Conservation (phyloP, 495 filamentous ascomycete genomes). For the Parathielavia appendiculata region DNA sequence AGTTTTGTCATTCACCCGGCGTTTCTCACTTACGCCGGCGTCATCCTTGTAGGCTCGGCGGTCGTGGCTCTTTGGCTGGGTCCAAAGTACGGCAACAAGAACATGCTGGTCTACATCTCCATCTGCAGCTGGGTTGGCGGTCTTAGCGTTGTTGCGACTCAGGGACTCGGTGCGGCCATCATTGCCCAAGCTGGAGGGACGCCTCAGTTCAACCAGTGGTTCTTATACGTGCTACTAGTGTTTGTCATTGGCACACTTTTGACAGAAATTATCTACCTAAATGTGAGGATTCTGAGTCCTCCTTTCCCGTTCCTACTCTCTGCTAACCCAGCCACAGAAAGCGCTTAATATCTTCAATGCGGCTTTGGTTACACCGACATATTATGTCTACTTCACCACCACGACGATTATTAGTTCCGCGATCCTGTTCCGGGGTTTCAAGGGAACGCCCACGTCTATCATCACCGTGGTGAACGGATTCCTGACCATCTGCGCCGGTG, state of each 20-base stretch:
- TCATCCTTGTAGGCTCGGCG: constrained; percentile 67
- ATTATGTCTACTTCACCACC: constrained; percentile 97
- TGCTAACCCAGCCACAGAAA: constrained; percentile 63
- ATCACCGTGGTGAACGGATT: constrained; percentile 90
- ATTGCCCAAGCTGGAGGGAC: constrained; percentile 74
- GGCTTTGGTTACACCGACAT: constrained; percentile 93
- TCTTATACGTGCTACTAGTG: constrained; percentile 83
- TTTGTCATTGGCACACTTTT: constrained; percentile 84
- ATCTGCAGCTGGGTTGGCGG: constrained; percentile 95
- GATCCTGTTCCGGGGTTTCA: constrained; percentile 90
- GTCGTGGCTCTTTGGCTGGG: constrained; percentile 78
- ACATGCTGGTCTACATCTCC: constrained; percentile 94
- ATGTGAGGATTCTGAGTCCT: constrained; percentile 56
- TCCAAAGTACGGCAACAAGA: constrained; percentile 89
- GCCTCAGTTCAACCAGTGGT: constrained; percentile 95
- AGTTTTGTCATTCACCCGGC: constrained; percentile 80
- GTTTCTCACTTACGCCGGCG: constrained; percentile 78
- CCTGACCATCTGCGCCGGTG: constrained; percentile 87
- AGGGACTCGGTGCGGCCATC: constrained; percentile 89
- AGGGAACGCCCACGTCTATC: constrained; percentile 74
- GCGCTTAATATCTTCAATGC: constrained; percentile 96
- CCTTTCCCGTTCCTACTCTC: neutral
- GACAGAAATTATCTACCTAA: constrained; percentile 91
- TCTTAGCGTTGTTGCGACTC: constrained; percentile 89
- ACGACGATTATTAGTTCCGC: constrained; percentile 91